phyloP scores from a whole-genome alignment of 768 basidiomycete species.

The Chalciporus pseudorubinellus region DNA sequence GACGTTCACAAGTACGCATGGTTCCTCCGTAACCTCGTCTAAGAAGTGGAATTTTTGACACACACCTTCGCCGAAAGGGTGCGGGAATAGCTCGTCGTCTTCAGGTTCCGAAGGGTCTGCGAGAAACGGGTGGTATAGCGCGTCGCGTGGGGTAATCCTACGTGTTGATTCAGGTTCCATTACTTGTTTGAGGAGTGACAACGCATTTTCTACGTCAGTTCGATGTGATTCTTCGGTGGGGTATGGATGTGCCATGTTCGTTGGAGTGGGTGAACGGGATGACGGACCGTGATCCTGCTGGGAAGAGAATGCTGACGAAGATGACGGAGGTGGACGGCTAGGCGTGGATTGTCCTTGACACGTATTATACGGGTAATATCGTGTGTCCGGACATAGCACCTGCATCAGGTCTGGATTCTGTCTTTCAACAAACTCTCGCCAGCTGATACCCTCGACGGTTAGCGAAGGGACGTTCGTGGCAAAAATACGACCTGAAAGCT shows the following conservation, averaged over 20 bases:
- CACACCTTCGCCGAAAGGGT: conserved; percentile 63
- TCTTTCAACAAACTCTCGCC: conserved; percentile 71
- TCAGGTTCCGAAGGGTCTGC: conserved; percentile 42
- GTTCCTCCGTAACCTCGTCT: conserved; percentile 59
- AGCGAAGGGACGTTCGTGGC: conserved; percentile 87
- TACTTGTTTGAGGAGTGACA: conserved; percentile 72
- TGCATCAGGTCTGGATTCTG: conserved; percentile 71
- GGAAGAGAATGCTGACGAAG: conserved; percentile 34
- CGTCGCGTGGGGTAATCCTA: conserved; percentile 72
- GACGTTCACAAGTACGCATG: conserved; percentile 45
- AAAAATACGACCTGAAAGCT: conserved; percentile 73
- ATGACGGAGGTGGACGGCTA: conserved; percentile 28
- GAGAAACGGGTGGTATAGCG: conserved; percentile 80
- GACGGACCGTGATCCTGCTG: conserved; percentile 10
- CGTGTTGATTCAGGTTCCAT: conserved; percentile 77
- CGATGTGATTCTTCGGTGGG: conserved; percentile 41
- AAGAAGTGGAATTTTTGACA: conserved; percentile 61
- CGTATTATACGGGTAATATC: conserved; percentile 52
- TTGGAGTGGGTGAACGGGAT: conserved; percentile 24
- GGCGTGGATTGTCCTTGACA: conserved; percentile 25
- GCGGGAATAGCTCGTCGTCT: conserved; percentile 70
- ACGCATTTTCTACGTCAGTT: conserved; percentile 58
- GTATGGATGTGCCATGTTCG: conserved; percentile 15
- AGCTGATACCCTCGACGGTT: conserved; percentile 59
- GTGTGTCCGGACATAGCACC: conserved; percentile 48